Evolutionary conservation across 1,284 basidiomycete genomes (phyloP).

Genomic region (Moesziomyces sp.): DNA sequence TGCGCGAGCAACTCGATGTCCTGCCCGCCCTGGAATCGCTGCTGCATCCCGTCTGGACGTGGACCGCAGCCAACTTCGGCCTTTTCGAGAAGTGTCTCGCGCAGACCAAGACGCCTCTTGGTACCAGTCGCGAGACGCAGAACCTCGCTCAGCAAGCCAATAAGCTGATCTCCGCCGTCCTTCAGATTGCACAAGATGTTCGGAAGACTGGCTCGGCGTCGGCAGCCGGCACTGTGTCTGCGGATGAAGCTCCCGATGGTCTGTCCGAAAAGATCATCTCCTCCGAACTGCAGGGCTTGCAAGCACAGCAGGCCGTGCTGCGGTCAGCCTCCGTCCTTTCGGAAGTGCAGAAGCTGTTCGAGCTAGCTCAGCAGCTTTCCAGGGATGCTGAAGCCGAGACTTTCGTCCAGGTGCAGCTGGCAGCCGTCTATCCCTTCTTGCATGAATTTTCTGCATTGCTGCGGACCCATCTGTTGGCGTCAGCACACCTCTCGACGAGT

Average conservation of each 20-base stretch:
- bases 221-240: neutral
- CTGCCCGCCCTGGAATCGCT: conserved; percentile 35
- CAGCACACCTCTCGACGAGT: conserved; percentile 77
- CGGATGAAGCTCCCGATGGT: conserved; percentile 8
- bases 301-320: conserved; percentile 29
- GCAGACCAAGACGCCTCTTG: conserved; percentile 15
- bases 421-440: conserved; percentile 55
- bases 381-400: conserved; percentile 13
- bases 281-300: conserved; percentile 24
- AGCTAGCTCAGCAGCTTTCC: conserved; percentile 18
- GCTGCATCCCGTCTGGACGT: conserved; percentile 27
- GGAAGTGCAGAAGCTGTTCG: conserved; percentile 27
- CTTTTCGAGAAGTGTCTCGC: conserved; percentile 22
- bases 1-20: conserved; percentile 7
- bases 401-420: conserved; percentile 33
- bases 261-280: conserved; percentile 48
- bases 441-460: conserved; percentile 50
- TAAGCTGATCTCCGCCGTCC: conserved; percentile 54
- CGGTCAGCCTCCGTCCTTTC: conserved; percentile 38
- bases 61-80: conserved; percentile 3
- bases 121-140: conserved; percentile 7
- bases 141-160: conserved; percentile 28
- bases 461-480: conserved; percentile 70
- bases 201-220: conserved; percentile 14
- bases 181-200: conserved; percentile 63